Conservation (phyloP, 441 rosid genomes). For the Flueggea neowawraea region DNA sequence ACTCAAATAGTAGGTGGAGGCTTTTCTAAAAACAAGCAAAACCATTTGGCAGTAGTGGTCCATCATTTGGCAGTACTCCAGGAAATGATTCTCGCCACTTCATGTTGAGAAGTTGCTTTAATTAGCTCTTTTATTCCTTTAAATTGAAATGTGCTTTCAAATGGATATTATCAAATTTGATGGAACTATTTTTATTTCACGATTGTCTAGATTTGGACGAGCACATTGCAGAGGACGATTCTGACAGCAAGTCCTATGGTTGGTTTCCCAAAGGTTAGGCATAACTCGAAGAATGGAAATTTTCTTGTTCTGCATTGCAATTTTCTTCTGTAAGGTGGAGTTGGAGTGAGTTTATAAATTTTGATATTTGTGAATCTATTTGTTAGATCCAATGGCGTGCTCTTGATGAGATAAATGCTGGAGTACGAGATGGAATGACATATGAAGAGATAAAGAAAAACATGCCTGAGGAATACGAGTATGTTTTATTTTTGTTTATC, state of each 20-base stretch:
- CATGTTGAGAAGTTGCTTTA: no score
- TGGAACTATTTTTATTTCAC: slow-evolving; percentile 1
- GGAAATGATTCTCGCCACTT: no score
- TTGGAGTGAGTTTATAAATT: neutral
- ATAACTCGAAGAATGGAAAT: slow-evolving; percentile 7
- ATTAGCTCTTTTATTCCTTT: neutral
- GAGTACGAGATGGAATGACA: slow-evolving; percentile 99
- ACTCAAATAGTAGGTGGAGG: no score
- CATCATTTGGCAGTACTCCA: no score
- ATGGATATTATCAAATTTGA: neutral
- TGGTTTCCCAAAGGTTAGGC: slow-evolving; percentile 95
- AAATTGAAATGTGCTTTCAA: neutral
- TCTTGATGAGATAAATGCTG: slow-evolving; percentile 97
- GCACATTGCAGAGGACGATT: slow-evolving; percentile 95
- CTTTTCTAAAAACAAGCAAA: no score
- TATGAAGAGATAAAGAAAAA: slow-evolving; percentile 93
- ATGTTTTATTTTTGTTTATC: slow-evolving; percentile 29
- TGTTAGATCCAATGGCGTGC: slow-evolving; percentile 99
- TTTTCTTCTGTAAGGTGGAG: neutral
- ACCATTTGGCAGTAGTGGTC: no score
- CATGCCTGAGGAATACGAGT: slow-evolving; percentile 98
- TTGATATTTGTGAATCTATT: slow-evolving; percentile 1
- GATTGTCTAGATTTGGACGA: slow-evolving; percentile 87
- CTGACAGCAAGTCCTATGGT: slow-evolving; percentile 82
- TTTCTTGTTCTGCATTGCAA: neutral